Evolutionary conservation across 2,329 filamentous ascomycete species (phyloP), one percentile per base, ranked within the genome.

Genomic region (Leptographium galeiforme): DNA sequence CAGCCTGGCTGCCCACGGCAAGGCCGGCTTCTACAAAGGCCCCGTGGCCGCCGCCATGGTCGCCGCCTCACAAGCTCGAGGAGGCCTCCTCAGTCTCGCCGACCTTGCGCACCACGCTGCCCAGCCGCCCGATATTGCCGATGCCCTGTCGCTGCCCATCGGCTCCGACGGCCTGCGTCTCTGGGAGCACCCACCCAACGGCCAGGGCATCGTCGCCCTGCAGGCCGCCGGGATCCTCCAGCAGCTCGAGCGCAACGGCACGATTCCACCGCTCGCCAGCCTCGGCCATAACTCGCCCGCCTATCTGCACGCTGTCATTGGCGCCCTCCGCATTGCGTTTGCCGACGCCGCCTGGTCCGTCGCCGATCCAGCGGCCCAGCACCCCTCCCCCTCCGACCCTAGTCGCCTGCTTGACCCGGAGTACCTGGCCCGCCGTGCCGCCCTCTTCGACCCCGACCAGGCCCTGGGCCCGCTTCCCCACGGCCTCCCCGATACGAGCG

Each of bases 151-250:
- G 89, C 87, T 2, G 78, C 93, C 88, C 0, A 79, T 79, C 52
- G 75, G 83, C 0, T 89, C 89, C 11, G 87, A 89, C 0, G 79
- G 82, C 62, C 95, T 64, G 73, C 84, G 16, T 66, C 72, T 97
- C 0, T 97, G 91, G 91, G 91, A 97, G 63, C 90, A 96, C 63
- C 89, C 91, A 32, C 91, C 91, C 1, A 97, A 96, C 59, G 90
- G 91, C 0, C 91, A 97, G 68, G 91, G 91, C 1, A 89, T 97
- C 56, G 88, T 97, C 1, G 91, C 91, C 0, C 71, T 96, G 18
- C 95, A 96, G 84, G 85, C 91, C 0, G 72, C 96, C 0, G 91
- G 91, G 0, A 93, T 97, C 56, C 73, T 97, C 39, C 82, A 95
- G 64, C 81, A 90, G 63, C 75, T 96, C 0, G 88, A 95, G 67